A percentile compares a stretch with the other conserved stretches of the same genome.
Conservation (phyloP, 2,329 filamentous ascomycete species). For the Colletotrichum navitas region DNA sequence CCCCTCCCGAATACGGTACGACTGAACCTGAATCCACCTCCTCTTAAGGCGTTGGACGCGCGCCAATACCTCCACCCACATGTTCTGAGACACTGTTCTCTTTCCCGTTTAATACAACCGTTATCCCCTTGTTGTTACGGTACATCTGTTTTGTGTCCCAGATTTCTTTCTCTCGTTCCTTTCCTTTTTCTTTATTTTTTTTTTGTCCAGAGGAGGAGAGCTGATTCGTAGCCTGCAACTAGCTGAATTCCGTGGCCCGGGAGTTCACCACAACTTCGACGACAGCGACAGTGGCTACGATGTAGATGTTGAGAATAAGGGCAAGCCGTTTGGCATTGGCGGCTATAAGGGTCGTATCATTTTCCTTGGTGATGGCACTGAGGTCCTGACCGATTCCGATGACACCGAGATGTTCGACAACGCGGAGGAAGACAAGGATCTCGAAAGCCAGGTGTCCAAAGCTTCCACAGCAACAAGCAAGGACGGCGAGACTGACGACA, state of each 20-base stretch:
- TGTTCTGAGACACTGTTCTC: conserved; percentile 34
- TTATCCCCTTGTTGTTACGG: conserved; percentile 29
- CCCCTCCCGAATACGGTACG: conserved; percentile 99
- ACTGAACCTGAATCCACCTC: conserved; percentile 48
- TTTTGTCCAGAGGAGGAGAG: conserved; percentile 38
- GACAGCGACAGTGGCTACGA: conserved; percentile 84
- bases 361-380: conserved; percentile 93
- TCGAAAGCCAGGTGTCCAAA: conserved; percentile 86
- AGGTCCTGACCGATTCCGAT: conserved; percentile 88
- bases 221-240: conserved; percentile 43
- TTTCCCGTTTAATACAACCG: conserved; percentile 39
- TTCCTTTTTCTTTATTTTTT: conserved; percentile 26
- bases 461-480: conserved; percentile 36
- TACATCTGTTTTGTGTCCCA: conserved; percentile 35
- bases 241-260: conserved; percentile 89
- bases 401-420: conserved; percentile 96
- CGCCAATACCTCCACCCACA: conserved; percentile 35
- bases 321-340: conserved; percentile 73
- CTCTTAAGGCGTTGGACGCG: conserved; percentile 41
- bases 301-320: conserved; percentile 76
- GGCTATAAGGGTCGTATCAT: conserved; percentile 90
- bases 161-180: conserved; percentile 1
- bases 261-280: conserved; percentile 85
- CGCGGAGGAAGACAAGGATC: conserved; percentile 85
- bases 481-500: conserved; percentile 43